Evolutionary conservation across 805 yeast species (phyloP), one percentile per base, ranked within the genome.

Genomic region (Scheffersomyces spartinae): DNA sequence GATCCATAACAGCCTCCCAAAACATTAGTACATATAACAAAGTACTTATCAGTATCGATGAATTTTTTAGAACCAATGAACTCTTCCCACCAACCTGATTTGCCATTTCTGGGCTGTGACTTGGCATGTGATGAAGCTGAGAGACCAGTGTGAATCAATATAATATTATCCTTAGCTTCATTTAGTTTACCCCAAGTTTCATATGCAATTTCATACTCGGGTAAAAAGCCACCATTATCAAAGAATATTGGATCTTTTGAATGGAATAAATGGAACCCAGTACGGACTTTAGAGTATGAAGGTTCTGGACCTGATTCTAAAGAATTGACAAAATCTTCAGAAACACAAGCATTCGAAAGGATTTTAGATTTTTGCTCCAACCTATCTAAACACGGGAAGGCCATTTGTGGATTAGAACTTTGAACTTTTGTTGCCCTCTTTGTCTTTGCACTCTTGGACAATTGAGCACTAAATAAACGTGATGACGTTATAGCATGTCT

Each of bases 1-100:
- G 93, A 78, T 3, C 96, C 96, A 49, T 78, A 86, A 50, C 96
- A 86, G 1, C 96, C 95, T 5, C 95, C 96, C 21, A 86, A 61
- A 4, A 84, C 94, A 46, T 86, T 86, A 1, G 95, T 81, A 52
- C 96, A 86, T 6, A 86, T 70, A 4, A 86, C 70, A 45, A 83
- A 83, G 51, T 66, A 83, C 47, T 75, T 77, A 40, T 78, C 53
- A 1, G 96, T 85, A 44, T 86, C 96, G 26, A 86, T 47, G 34
- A 79, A 72, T 34, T 62, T 63, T 2, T 76, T 85, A 1, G 94
- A 82, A 0, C 96, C 96, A 26, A 86, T 83, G 51, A 85, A 85
- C 30, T 73, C 67, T 45, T 86, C 95, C 96, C 96, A 86, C 96
- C 96, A 86, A 9, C 96, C 96, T 4, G 74, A 71, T 33, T 69